Evolutionary conservation across 2,329 filamentous ascomycete genomes (phyloP), one percentile per base, ranked within the genome.

Genomic region (Paracoccidioides lutzii): DNA sequence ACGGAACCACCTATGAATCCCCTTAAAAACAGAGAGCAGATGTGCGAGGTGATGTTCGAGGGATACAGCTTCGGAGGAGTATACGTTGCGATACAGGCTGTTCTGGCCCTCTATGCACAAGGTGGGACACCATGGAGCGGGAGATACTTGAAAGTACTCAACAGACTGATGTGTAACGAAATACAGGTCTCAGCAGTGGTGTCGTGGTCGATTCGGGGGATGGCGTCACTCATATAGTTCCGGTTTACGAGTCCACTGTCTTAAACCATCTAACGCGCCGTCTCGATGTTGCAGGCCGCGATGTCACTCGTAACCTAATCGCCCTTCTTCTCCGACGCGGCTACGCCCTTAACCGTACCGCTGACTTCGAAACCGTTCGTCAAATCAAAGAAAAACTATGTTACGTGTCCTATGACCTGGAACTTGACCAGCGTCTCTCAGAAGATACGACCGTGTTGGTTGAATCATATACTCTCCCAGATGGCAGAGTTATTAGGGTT

Each of bases 331-430:
- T 95, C 57, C 88, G 93, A 67, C 84, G 93, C 63, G 93, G 93
- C 46, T 98, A 98, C 72, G 90, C 93, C 40, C 83, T 98, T 60
- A 98, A 98, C 81, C 84, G 93, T 71, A 98, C 93, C 10, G 93
- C 93, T 69, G 93, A 98, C 72, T 98, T 98, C 72, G 93, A 98
- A 75, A 98, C 93, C 3, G 93, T 98, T 56, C 87, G 93, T 59
- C 91, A 97, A 73, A 97, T 98, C 78, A 98, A 98, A 77, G 93
- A 98, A 79, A 98, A 98, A 80, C 86, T 98, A 53, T 97, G 93
- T 80, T 98, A 98, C 71, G 91, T 98, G 56, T 96, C 90, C 10
- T 98, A 97, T 77, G 93, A 98, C 71, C 81, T 98, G 56, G 90
- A 95, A 73, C 79, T 98, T 55, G 93, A 98, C 78, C 90, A 97